Evolutionary conservation across 148 eudicot species (phyloP), one percentile per base, ranked within the genome.

Genomic region (Chenopodium quinoa): DNA sequence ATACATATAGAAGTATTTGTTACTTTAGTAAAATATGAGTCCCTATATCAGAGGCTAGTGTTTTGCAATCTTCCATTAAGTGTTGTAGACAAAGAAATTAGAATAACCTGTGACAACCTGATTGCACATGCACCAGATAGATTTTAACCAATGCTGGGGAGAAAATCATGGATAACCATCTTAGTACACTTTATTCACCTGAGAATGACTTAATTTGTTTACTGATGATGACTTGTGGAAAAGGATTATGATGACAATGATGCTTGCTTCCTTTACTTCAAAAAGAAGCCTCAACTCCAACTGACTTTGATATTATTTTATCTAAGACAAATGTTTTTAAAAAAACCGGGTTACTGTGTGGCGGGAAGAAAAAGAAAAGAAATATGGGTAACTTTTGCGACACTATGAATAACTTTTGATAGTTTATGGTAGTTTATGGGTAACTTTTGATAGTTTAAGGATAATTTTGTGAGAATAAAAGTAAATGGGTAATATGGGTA

Each of bases 251-350:
- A 37, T 37, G 74, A 32, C 47, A 32, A 69, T 69, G 47, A n/a
- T 69, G 20, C 73, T 5, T 69, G 73, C 46, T 69, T 69, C 73
- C 73, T 69, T 69, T 32, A 9, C 17, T 69, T 69, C 73, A 9
- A 17, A 7, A 69, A 69, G 4, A 9, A 69, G 12, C n/a, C 73
- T 14, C 73, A 34, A 4, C 71, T 27, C 34, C 71, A 11, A 13
- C 34, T 31, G 37, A 67, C 12, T 12, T 12, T 29, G 32, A 2
- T 27, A 29, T 29, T 40, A 40, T 40, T 40, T 40, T 40, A 40
- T 40, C 40, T 34, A 34, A 34, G 40, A 34, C 40, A 34, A 34
- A 34, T 34, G 40, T 34, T 34, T 34, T 34, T 4, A 34, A 34
- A 34, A 5, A 5, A 34, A 34, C 40, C 6, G 40, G 40, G 40